Percentiles rank a stretch among this genome's conserved stretches.
Conservation (phyloP, 1,284 basidiomycete species). For the Microstroma glucosiphilum region DNA sequence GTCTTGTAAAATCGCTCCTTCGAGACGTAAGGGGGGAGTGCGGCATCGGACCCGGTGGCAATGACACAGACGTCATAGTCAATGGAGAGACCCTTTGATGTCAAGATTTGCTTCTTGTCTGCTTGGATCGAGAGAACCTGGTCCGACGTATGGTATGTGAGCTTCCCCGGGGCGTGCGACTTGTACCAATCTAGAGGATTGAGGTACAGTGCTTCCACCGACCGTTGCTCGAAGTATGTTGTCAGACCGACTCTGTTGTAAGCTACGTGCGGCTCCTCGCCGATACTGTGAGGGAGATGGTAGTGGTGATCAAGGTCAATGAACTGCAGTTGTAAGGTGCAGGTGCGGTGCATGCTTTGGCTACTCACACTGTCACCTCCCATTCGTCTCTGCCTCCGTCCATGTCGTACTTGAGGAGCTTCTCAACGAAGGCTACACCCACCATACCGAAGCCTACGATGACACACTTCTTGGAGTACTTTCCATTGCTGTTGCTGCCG, state of each 20-base stretch:
- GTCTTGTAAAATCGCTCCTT: constrained; percentile 53
- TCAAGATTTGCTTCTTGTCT: constrained; percentile 55
- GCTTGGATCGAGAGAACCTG: constrained; percentile 57
- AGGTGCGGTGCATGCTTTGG: neutral
- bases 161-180: constrained; percentile 40
- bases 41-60: constrained; percentile 66
- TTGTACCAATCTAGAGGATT: constrained; percentile 62
- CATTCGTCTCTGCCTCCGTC: constrained; percentile 32
- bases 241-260: constrained; percentile 61
- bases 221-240: constrained; percentile 63
- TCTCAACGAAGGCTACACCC: constrained; percentile 57
- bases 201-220: constrained; percentile 63
- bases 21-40: constrained; percentile 62
- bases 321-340: neutral
- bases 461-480: constrained; percentile 48
- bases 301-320: neutral
- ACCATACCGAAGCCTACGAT: constrained; percentile 67
- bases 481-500: constrained; percentile 3
- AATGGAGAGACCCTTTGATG: constrained; percentile 56
- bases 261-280: constrained; percentile 64
- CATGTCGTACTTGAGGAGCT: constrained; percentile 36
- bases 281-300: constrained; percentile 42
- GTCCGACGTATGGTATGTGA: constrained; percentile 42
- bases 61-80: constrained; percentile 59
- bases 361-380: constrained; percentile 25